These are phyloP conservation scores for Blastobotrys indianensis DNA, from an alignment of 1,139 yeast genomes.

Conservation along the genomic window DNA sequence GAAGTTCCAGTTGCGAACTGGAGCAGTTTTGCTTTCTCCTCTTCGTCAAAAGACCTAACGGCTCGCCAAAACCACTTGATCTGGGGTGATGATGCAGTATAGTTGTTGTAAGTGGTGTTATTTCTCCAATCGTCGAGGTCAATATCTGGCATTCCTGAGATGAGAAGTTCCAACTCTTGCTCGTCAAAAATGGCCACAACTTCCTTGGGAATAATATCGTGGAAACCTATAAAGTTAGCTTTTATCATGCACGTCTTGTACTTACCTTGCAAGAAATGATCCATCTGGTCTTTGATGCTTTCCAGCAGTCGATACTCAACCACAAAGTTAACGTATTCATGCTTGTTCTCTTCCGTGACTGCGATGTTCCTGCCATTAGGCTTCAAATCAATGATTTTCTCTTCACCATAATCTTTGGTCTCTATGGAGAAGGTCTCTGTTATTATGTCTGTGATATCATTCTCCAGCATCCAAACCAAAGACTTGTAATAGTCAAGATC, in stretches of 20 bases:
- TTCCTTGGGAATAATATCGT: conserved; percentile 86
- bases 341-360: conserved; percentile 87
- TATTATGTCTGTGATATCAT: conserved; percentile 90
- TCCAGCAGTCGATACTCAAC: conserved; percentile 82
- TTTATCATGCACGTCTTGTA: background rate
- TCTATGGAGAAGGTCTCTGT: conserved; percentile 96
- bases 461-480: conserved; percentile 91
- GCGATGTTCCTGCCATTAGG: conserved; percentile 79
- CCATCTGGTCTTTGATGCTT: conserved; percentile 84
- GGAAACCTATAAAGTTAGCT: conserved; percentile 51
- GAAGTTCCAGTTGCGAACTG: conserved; percentile 98
- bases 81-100: conserved; percentile 78
- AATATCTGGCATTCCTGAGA: conserved; percentile 93
- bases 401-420: conserved; percentile 91
- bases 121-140: conserved; percentile 94
- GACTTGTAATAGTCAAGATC: conserved; percentile 92
- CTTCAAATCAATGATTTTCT: conserved; percentile 67
- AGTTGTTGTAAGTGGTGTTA: conserved; percentile 77
- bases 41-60: conserved; percentile 87
- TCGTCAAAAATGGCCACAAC: conserved; percentile 86
- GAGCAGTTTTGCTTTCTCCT: conserved; percentile 86
- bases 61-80: conserved; percentile 99
- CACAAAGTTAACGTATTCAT: conserved; percentile 77
- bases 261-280: conserved; percentile 56
- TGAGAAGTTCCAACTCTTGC: conserved; percentile 86